phyloP scores from a whole-genome alignment of 352 stramenopile genomes.

The Globisporangium iwayamae region DNA sequence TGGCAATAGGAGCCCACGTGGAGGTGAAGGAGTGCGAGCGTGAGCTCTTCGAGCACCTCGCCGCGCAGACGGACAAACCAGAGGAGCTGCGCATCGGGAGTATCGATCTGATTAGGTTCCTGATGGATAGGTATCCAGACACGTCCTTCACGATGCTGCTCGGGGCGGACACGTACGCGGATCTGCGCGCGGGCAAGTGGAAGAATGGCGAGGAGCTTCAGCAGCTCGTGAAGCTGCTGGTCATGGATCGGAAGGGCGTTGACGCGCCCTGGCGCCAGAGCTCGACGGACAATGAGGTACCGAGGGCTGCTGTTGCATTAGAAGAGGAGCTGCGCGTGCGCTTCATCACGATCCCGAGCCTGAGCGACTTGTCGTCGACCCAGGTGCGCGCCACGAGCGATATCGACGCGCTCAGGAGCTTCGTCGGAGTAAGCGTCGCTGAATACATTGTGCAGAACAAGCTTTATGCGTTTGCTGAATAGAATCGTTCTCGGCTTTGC shows the following conservation, averaged over 20 bases:
- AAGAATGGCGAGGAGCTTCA: slow-evolving; percentile 77
- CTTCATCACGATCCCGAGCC: slow-evolving; percentile 49
- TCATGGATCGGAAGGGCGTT: slow-evolving; percentile 66
- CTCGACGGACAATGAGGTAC: background rate
- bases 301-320: background rate
- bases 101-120: slow-evolving; percentile 67
- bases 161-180: slow-evolving; percentile 80
- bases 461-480: slow-evolving; percentile 64
- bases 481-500: background rate
- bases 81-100: slow-evolving; percentile 53
- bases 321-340: slow-evolving; percentile 24
- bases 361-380: slow-evolving; percentile 80
- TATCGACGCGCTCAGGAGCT: slow-evolving; percentile 29
- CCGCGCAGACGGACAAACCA: slow-evolving; percentile 21
- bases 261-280: slow-evolving; percentile 32
- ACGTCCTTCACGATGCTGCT: slow-evolving; percentile 71
- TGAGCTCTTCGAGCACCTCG: slow-evolving; percentile 55
- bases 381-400: slow-evolving; percentile 40
- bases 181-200: slow-evolving; percentile 84
- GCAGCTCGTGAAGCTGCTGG: slow-evolving; percentile 58
- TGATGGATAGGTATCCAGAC: slow-evolving; percentile 41
- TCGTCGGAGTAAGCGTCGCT: slow-evolving; percentile 53
- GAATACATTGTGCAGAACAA: slow-evolving; percentile 76
- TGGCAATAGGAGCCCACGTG: slow-evolving; percentile 28
- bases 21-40: slow-evolving; percentile 60